Evolutionary conservation across 345 rosid species (phyloP).

Genomic region (Aethionema arabicum): DNA sequence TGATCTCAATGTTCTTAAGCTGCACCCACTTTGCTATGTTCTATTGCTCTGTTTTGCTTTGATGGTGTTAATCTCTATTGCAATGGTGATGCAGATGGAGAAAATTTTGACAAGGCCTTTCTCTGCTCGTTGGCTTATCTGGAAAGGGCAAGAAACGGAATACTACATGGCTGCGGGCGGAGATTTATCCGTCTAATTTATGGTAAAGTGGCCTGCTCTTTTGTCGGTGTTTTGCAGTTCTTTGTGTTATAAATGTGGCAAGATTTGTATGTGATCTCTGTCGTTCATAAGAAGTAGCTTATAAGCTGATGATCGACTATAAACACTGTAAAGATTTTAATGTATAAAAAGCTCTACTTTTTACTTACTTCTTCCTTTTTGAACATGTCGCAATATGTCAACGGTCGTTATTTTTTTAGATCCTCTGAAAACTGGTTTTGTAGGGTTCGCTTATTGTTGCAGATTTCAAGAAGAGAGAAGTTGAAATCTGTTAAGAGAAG

Average conservation of each 20-base stretch:
- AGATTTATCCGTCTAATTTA: constrained; percentile 8
- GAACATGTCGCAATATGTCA: no score
- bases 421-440: no score
- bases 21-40: background rate
- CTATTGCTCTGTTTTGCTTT: background rate
- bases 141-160: constrained; percentile 5
- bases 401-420: no score
- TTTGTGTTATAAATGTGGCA: constrained; percentile 9
- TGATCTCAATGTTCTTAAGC: background rate
- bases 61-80: constrained; percentile 1
- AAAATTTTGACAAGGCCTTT: constrained; percentile 22
- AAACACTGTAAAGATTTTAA: constrained; percentile 7
- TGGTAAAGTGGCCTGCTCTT: constrained; percentile 4
- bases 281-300: constrained; percentile 14
- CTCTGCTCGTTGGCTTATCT: constrained; percentile 16
- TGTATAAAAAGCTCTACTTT: background rate
- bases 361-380: no score
- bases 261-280: constrained; percentile 10
- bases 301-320: constrained; percentile 1
- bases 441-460: no score
- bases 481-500: no score
- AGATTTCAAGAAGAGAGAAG: no score
- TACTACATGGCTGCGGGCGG: background rate
- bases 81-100: constrained; percentile 31
- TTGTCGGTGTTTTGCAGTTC: background rate